Base-by-base conservation (phyloP, 495 filamentous ascomycete genomes). In the Darksidea phi region DNA sequence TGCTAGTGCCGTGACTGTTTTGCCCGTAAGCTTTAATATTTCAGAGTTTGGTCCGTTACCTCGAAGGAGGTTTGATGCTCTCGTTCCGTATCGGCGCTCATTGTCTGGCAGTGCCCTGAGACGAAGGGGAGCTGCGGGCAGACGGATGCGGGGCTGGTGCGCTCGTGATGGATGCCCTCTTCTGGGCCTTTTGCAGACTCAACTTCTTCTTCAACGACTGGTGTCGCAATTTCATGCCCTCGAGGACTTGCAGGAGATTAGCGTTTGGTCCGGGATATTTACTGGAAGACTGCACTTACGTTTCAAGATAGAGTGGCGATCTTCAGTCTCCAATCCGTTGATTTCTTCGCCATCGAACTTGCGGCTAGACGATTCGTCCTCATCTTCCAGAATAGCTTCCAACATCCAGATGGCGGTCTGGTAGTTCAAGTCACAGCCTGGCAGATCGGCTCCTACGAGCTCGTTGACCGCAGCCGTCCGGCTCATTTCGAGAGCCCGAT, bases 401-500 rank as follows among this genome's bases (percentile, higher is more conserved):
- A 98, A 77, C 89, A 98, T 90, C 24, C 87, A 82, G 59, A 96
- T 88, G 0, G 94, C 91, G 1, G 94, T 97, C 41, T 88, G 76
- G 68, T 98, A 98, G 21, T 88, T 87, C n/a, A 96, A 84, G 70
- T 97, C 93, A 59, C 93, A 96, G 18, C 90, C 93, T 1, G 76
- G 73, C 1, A 98, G 79, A 77, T 98, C 92, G 57, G 95, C 89
- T 49, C 89, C 88, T 8, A 93, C 89, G 52, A 97, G 86, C 75
- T 98, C 94, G 66, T 92, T 96, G 70, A 97, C 93, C 2, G 94
- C 94, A 6, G 94, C 91, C 1, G 89, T 82, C 37, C 91, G 85
- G 66, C 90, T 96, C 94, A 98, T 96, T 72, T 98, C 94, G 21
- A 96, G 74, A 2, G 94, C 94, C 13, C 94, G 89, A 63, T 98